Base-by-base conservation (phyloP, 164 flowering plant genomes). In the Protea cynaroides region DNA sequence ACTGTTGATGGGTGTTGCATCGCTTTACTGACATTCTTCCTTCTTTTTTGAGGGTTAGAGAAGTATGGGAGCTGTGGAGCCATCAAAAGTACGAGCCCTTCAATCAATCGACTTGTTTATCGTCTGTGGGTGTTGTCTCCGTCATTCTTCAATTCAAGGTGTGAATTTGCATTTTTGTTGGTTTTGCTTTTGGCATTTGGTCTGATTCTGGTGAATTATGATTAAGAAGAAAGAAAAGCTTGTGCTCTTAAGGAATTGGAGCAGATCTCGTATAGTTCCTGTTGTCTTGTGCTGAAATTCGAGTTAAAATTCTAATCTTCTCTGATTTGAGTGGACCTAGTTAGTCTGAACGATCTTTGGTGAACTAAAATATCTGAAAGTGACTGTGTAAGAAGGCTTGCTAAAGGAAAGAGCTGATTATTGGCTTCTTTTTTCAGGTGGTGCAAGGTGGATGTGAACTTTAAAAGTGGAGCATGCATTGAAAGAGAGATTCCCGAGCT, bases 21-120 rank as follows among this genome's bases (percentile, higher is more conserved):
- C 58, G 15, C 63, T 51, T 58, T 50, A 57, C 24, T 25, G 29
- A 9, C 21, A 40, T 56, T 38, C 18, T 15, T 25, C 1, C 18
- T 61, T 25, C 25, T 10, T 40, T 40, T 40, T 40, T 12, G n/a
- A 34, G 55, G 34, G n/a, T 2, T 25, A 25, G 40, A 59, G 54
- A 53, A 8, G 47, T 11, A 13, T 50, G 24, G 23, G 50, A 49
- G 25, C 25, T 24, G 51, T 34, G 24, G 19, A 24, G 55, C 37
- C 51, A 57, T 15, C 62, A 25, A 29, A 29, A 22, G 67, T 9
- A 49, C 36, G 59, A 51, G 57, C 38, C 50, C 68, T 58, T 53
- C 17, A 49, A 37, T 38, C 34, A 3, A 12, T 56, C 52, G 24
- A 40, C 9, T 15, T n/a, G 15, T n/a, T 65, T 37, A 15, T 49